phyloP scores from a whole-genome alignment of 2,329 filamentous ascomycete species.

The Colletotrichum tropicicola region DNA sequence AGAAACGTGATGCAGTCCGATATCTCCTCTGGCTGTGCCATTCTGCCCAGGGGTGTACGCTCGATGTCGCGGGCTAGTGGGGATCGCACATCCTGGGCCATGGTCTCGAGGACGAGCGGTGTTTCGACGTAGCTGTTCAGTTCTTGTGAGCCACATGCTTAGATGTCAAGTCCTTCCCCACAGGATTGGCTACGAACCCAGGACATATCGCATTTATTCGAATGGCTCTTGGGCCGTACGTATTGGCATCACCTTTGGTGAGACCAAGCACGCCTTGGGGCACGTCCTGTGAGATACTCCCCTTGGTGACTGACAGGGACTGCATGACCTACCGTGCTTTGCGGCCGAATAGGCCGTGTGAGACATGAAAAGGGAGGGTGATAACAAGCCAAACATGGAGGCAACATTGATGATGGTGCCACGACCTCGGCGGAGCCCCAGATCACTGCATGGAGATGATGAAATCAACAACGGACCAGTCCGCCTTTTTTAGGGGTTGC shows the following conservation, averaged over 20 bases:
- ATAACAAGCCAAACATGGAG: constrained; percentile 60
- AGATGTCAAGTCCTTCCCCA: neutral
- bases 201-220: constrained; percentile 71
- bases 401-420: constrained; percentile 64
- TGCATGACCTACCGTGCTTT: constrained; percentile 55
- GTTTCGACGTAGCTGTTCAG: constrained; percentile 51
- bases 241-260: constrained; percentile 61
- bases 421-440: constrained; percentile 49
- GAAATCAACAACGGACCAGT: neutral
- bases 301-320: no score
- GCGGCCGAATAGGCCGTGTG: constrained; percentile 58
- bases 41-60: constrained; percentile 56
- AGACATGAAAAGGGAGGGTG: constrained; percentile 42
- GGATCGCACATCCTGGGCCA: constrained; percentile 35
- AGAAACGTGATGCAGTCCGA: constrained; percentile 61
- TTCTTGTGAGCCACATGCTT: neutral
- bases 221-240: constrained; percentile 60
- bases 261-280: constrained; percentile 54
- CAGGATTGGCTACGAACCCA: constrained; percentile 40
- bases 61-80: constrained; percentile 49
- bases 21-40: constrained; percentile 60
- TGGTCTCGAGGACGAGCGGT: constrained; percentile 42
- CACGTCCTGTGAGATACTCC: neutral
- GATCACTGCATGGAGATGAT: constrained; percentile 35
- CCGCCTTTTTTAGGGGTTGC: no score